These are phyloP conservation scores for Populus ilicifolia DNA, from an alignment of 345 rosid species.

Conservation along the genomic window DNA sequence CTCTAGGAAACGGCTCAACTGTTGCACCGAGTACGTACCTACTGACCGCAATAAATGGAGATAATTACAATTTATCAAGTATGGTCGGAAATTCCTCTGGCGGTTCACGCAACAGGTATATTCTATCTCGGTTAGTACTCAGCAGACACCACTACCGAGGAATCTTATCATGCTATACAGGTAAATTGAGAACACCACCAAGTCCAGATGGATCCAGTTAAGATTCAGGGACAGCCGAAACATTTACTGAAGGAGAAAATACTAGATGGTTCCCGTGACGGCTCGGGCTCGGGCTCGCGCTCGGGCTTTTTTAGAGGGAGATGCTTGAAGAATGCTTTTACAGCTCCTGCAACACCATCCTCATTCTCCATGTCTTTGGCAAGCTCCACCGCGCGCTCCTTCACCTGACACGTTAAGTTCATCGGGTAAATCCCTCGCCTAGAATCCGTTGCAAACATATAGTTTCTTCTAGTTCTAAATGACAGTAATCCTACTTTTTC, in stretches of 20 bases:
- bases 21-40: not conserved
- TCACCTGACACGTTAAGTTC: conserved; percentile 51
- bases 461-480: not conserved
- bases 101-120: not conserved
- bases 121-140: not conserved
- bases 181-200: not conserved
- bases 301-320: conserved; percentile 41
- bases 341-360: conserved; percentile 96
- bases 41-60: not conserved
- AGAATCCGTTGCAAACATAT: not conserved
- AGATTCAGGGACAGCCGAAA: conserved; percentile 67
- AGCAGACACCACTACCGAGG: not conserved
- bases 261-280: conserved; percentile 35
- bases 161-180: not conserved
- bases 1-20: not conserved
- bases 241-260: conserved; percentile 54
- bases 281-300: conserved; percentile 22
- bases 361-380: conserved; percentile 92
- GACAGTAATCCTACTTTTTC: not conserved
- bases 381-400: conserved; percentile 67
- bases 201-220: not conserved
- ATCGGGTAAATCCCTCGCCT: not conserved
- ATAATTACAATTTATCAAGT: conserved; percentile 7
- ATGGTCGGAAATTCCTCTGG: not conserved
- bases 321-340: conserved; percentile 89